Percentiles rank a stretch among this genome's conserved stretches.
Conservation (phyloP, 2,329 filamentous ascomycete genomes). For the Xenosphaeropsis pyriputrescens region DNA sequence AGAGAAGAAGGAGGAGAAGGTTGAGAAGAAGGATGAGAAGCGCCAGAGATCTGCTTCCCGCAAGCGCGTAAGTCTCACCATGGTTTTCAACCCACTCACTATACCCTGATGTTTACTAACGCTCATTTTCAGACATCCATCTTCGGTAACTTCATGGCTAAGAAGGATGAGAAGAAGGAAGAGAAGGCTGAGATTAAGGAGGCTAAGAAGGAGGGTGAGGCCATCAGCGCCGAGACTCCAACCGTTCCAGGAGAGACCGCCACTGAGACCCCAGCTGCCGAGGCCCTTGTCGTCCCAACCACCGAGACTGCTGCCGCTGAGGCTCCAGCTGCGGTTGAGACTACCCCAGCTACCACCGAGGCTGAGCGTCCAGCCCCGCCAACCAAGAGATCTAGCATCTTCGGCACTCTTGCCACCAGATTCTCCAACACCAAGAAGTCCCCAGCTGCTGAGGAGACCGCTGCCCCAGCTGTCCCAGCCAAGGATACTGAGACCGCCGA, state of each 20-base stretch:
- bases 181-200: slow-evolving; percentile 14
- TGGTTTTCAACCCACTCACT: too few relatives aligned
- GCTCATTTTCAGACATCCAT: slow-evolving; percentile 16
- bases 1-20: slow-evolving; percentile 6
- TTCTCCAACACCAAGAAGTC: slow-evolving; percentile 15
- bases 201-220: slow-evolving; percentile 16
- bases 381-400: slow-evolving; percentile 17
- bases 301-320: slow-evolving; percentile 24
- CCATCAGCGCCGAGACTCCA: slow-evolving; percentile 13
- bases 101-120: too few relatives aligned
- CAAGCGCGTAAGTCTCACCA: slow-evolving; percentile 34
- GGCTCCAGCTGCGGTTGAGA: slow-evolving; percentile 15
- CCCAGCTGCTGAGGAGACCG: slow-evolving; percentile 5
- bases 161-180: slow-evolving; percentile 31
- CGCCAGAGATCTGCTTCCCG: slow-evolving; percentile 35
- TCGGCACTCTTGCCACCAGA: slow-evolving; percentile 15
- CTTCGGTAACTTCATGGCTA: slow-evolving; percentile 24
- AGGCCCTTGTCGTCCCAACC: slow-evolving; percentile 16
- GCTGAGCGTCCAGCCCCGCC: slow-evolving; percentile 15
- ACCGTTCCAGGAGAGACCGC: slow-evolving; percentile 15
- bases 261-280: slow-evolving; percentile 13
- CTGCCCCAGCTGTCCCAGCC: slow-evolving; percentile 12
- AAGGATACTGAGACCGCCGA: slow-evolving; percentile 18
- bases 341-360: slow-evolving; percentile 20
- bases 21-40: slow-evolving; percentile 9